Evolutionary conservation across 805 yeast genomes (phyloP).

Genomic region (Barnettozyma vustinii): DNA sequence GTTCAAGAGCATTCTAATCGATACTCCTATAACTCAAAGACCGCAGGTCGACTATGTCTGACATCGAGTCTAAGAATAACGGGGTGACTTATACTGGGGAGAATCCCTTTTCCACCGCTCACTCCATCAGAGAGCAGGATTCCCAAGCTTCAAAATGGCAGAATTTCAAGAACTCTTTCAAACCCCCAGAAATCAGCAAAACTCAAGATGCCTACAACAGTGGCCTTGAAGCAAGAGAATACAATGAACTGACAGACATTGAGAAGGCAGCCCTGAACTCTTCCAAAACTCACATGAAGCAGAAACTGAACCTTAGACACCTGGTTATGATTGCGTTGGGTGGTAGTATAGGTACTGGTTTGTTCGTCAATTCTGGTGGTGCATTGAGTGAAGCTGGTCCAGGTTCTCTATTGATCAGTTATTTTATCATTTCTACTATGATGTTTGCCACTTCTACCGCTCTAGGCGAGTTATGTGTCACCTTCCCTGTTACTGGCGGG

Average conservation of each 20-base stretch:
- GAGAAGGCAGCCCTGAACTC: slow-evolving; percentile 34
- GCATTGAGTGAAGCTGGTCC: slow-evolving; percentile 58
- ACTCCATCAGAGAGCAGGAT: background rate
- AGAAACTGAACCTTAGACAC: slow-evolving; percentile 42
- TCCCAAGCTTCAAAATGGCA: slow-evolving; percentile 5
- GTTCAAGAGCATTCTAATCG: no score
- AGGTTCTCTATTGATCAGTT: slow-evolving; percentile 53
- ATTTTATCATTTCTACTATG: slow-evolving; percentile 49
- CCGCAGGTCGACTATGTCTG: slow-evolving; percentile 1
- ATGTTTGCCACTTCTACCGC: slow-evolving; percentile 55
- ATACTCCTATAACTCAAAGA: background rate
- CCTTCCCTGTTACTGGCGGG: slow-evolving; percentile 50
- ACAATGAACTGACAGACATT: slow-evolving; percentile 28
- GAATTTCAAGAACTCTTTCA: slow-evolving; percentile 45
- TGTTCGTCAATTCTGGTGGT: slow-evolving; percentile 60
- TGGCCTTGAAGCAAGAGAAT: slow-evolving; percentile 14
- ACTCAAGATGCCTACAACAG: slow-evolving; percentile 11
- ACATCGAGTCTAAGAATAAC: background rate
- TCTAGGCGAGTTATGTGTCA: slow-evolving; percentile 48
- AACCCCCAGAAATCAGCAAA: slow-evolving; percentile 21
- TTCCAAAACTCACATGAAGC: slow-evolving; percentile 32
- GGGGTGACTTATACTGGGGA: background rate
- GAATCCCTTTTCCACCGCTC: background rate
- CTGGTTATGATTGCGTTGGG: slow-evolving; percentile 75
- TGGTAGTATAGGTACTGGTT: slow-evolving; percentile 69